Evolutionary conservation across 495 filamentous ascomycete genomes (phyloP).

Genomic region (Pyrenula aspistea): DNA sequence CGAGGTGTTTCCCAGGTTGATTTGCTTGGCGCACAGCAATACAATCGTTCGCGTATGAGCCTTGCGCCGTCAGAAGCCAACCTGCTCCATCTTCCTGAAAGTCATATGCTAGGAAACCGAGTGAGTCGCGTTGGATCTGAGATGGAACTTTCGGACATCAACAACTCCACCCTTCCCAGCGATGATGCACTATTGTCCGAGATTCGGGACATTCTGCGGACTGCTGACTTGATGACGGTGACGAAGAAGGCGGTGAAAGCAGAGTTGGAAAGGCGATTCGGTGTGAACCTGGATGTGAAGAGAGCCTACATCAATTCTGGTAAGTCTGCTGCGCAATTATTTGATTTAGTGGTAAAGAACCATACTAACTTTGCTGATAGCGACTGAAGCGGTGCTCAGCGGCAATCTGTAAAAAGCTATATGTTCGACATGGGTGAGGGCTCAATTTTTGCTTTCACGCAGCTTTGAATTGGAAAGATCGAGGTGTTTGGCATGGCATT

Average conservation of each 20-base stretch:
- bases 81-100: conserved; percentile 27
- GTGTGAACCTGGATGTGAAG: conserved; percentile 64
- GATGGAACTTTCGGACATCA: conserved; percentile 57
- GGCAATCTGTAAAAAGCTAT: conserved; percentile 44
- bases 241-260: conserved; percentile 97
- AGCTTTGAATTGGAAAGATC: too few relatives aligned
- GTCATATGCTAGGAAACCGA: conserved; percentile 1
- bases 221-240: conserved; percentile 89
- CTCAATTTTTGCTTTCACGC: too few relatives aligned
- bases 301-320: conserved; percentile 88
- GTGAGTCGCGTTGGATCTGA: conserved; percentile 25
- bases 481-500: too few relatives aligned
- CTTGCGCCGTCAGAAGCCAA: conserved; percentile 67
- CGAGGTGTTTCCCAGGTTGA: conserved; percentile 71
- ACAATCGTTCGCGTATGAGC: conserved; percentile 56
- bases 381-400: conserved; percentile 63
- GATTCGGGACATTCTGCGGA: conserved; percentile 83
- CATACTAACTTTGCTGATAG: conserved; percentile 33
- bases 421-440: too few relatives aligned
- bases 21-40: conserved; percentile 23
- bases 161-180: conserved; percentile 54
- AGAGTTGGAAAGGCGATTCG: conserved; percentile 84
- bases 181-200: conserved; percentile 88
- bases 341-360: conserved; percentile 1
- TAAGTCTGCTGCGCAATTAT: conserved; percentile 30